A percentile compares a stretch with the other conserved stretches of the same genome.
These are phyloP conservation scores for Ceratobasidium sp. DNA, from an alignment of 1,284 basidiomycete genomes.

Conservation along the genomic window DNA sequence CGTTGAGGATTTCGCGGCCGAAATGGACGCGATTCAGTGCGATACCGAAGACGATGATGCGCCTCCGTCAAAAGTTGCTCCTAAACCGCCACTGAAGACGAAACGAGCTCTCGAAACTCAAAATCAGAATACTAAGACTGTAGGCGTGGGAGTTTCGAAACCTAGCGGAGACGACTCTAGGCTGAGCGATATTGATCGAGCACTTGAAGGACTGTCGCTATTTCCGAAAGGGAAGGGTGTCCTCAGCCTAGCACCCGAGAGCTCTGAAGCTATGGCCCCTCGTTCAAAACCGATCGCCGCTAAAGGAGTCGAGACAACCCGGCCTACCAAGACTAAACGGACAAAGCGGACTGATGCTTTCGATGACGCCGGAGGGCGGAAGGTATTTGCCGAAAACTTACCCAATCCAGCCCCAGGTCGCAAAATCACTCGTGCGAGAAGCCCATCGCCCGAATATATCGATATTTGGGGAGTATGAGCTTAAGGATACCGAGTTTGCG, in stretches of 20 bases:
- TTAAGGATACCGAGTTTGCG: background rate
- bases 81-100: background rate
- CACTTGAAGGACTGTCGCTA: background rate
- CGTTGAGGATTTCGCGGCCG: conserved; percentile 37
- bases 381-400: background rate
- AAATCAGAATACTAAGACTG: background rate
- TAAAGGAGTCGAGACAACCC: background rate
- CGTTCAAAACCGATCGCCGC: background rate
- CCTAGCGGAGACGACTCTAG: background rate
- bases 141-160: background rate
- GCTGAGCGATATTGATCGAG: background rate
- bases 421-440: background rate
- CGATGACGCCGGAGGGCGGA: background rate
- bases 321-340: background rate
- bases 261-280: background rate
- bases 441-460: conserved; percentile 27
- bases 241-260: background rate
- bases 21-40: conserved; percentile 34
- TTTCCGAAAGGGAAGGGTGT: background rate
- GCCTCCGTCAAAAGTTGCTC: background rate
- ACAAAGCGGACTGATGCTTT: background rate
- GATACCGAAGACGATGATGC: conserved; percentile 18
- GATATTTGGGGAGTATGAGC: conserved; percentile 7
- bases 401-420: background rate
- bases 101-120: background rate